A percentile compares a stretch with the other conserved stretches of the same genome.
Conservation (phyloP, 164 flowering plant species). For the Buxus sempervirens region DNA sequence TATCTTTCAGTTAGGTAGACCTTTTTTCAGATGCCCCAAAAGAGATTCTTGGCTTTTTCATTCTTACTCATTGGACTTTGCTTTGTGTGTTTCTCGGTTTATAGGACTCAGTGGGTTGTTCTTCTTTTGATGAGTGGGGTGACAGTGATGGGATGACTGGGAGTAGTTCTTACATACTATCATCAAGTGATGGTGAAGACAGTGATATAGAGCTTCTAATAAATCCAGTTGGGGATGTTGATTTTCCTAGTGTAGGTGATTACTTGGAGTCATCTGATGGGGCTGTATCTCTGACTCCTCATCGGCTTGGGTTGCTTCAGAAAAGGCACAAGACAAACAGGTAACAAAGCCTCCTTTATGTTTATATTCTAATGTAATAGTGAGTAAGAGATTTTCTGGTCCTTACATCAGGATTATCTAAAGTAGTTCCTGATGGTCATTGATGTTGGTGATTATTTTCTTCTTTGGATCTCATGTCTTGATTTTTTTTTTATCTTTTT, state of each 20-base stretch:
- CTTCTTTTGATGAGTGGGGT: conserved; percentile 50
- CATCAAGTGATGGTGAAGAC: conserved; percentile 84
- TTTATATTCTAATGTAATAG: no score
- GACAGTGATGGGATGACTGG: conserved; percentile 30
- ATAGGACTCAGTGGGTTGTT: conserved; percentile 40
- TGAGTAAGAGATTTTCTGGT: no score
- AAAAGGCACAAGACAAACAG: conserved; percentile 37
- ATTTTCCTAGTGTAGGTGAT: no score
- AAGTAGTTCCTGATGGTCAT: no score
- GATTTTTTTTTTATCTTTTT: no score
- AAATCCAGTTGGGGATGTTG: no score
- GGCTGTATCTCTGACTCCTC: conserved; percentile 46
- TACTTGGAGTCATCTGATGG: no score
- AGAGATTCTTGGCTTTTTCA: not conserved
- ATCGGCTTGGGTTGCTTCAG: conserved; percentile 49
- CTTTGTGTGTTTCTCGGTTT: not conserved
- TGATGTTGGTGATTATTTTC: no score
- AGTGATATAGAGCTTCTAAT: conserved; percentile 69
- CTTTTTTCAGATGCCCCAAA: not conserved
- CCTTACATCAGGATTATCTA: no score
- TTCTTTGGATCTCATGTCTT: no score
- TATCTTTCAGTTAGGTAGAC: not conserved
- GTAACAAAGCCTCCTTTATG: no score
- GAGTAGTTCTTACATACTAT: conserved; percentile 21
- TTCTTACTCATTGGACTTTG: not conserved